A percentile compares a stretch with the other conserved stretches of the same genome.
These are phyloP conservation scores for Suhomyces xylopsoci DNA, from an alignment of 805 yeast genomes.

Conservation along the genomic window DNA sequence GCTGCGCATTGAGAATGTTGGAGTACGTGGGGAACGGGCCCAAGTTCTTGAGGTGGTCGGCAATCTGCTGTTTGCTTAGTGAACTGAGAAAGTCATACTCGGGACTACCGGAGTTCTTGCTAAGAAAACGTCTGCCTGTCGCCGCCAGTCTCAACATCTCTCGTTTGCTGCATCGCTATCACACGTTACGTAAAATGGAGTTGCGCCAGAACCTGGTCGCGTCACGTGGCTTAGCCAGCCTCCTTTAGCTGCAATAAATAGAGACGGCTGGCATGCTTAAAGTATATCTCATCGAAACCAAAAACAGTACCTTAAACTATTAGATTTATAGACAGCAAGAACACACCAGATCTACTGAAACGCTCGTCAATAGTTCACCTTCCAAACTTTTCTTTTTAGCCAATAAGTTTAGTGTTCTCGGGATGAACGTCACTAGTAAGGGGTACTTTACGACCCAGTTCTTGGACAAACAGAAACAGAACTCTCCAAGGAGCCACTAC, in stretches of 20 bases:
- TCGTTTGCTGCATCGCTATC: not conserved
- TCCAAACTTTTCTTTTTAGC: no score
- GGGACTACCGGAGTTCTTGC: not conserved
- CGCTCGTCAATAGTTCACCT: no score
- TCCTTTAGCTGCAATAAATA: not conserved
- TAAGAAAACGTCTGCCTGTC: not conserved
- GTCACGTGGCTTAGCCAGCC: not conserved
- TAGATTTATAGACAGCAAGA: not conserved
- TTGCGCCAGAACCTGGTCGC: not conserved
- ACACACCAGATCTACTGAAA: no score
- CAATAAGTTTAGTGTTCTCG: no score
- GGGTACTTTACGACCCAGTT: slow-evolving; percentile 41
- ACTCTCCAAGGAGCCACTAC: slow-evolving; percentile 5
- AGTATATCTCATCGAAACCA: not conserved
- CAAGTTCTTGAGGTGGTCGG: slow-evolving; percentile 29
- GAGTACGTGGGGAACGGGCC: slow-evolving; percentile 44
- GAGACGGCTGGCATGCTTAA: not conserved
- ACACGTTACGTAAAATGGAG: not conserved
- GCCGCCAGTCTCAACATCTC: not conserved
- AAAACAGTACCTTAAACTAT: no score
- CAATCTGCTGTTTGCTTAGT: slow-evolving; percentile 26
- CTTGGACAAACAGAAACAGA: slow-evolving; percentile 21
- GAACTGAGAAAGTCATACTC: slow-evolving; percentile 30
- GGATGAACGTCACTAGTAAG: slow-evolving; percentile 38
- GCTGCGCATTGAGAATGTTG: slow-evolving; percentile 54